Conservation (phyloP, 495 filamentous ascomycete genomes). For the Penicillium ochrochloron region DNA sequence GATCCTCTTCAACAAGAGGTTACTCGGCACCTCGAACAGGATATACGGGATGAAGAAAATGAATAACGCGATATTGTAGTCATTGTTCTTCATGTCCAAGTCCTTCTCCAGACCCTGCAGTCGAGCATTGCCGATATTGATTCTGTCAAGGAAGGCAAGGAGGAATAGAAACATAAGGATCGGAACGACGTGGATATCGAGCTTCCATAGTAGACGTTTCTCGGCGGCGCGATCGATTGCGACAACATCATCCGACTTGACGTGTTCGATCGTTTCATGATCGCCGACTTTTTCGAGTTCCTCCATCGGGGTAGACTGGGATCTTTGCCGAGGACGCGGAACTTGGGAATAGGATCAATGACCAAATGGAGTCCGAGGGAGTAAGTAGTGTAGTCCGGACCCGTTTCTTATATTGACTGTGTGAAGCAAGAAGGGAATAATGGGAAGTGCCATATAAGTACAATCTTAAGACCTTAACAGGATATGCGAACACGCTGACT, state of each 20-base stretch:
- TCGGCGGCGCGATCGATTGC: constrained; percentile 34
- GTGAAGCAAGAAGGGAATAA: not conserved
- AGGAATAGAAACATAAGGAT: constrained; percentile 45
- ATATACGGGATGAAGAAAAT: constrained; percentile 72
- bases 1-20: constrained; percentile 68
- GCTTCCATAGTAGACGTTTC: constrained; percentile 42
- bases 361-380: not conserved
- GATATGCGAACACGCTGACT: not conserved
- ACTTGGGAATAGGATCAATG: not conserved
- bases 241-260: constrained; percentile 16
- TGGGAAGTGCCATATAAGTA: not conserved
- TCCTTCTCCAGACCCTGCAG: constrained; percentile 65
- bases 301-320: constrained; percentile 12
- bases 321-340: not conserved
- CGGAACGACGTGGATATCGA: constrained; percentile 47
- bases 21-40: constrained; percentile 66
- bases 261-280: constrained; percentile 22
- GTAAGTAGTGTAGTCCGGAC: not conserved
- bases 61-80: constrained; percentile 65
- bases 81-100: constrained; percentile 57
- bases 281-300: constrained; percentile 16
- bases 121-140: constrained; percentile 67
- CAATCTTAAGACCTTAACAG: not conserved
- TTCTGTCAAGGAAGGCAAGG: constrained; percentile 50
- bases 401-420: not conserved